phyloP scores from a whole-genome alignment of 179 eudicot genomes.

The Beta lomatogona region DNA sequence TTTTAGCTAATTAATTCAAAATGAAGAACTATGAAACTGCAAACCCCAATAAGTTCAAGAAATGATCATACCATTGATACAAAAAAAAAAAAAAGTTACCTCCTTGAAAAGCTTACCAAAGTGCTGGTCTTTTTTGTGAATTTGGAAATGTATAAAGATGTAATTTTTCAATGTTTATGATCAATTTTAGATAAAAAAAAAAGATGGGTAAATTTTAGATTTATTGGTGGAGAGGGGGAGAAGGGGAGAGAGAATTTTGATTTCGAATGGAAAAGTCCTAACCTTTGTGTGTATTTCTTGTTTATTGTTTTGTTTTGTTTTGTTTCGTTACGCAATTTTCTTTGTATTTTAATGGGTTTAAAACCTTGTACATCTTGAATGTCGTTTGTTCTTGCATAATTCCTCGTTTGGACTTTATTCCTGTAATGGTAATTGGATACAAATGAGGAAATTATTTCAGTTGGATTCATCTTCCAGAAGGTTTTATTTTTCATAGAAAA shows the following conservation, averaged over 20 bases:
- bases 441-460: no score
- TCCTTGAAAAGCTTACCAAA: conserved; percentile 7
- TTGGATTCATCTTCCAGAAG: no score
- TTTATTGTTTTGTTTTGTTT: neutral
- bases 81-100: conserved; percentile 2
- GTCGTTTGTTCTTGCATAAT: no score
- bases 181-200: conserved; percentile 15
- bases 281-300: neutral
- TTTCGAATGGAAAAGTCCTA: neutral
- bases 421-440: no score
- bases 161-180: neutral
- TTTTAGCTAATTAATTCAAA: neutral
- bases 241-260: conserved; percentile 4
- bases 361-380: no score
- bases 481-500: no score
- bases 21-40: neutral
- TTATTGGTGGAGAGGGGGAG: neutral
- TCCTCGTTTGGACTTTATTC: no score
- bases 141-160: neutral
- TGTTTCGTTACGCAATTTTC: neutral
- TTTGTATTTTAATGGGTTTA: no score
- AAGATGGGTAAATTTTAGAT: neutral
- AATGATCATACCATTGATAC: neutral
- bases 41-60: conserved; percentile 18
- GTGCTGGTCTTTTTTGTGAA: neutral